Percentiles rank a stretch among this genome's conserved stretches.
Evolutionary conservation across 2,329 filamentous ascomycete genomes (phyloP).

Genomic region (Penicillium sumatraense): DNA sequence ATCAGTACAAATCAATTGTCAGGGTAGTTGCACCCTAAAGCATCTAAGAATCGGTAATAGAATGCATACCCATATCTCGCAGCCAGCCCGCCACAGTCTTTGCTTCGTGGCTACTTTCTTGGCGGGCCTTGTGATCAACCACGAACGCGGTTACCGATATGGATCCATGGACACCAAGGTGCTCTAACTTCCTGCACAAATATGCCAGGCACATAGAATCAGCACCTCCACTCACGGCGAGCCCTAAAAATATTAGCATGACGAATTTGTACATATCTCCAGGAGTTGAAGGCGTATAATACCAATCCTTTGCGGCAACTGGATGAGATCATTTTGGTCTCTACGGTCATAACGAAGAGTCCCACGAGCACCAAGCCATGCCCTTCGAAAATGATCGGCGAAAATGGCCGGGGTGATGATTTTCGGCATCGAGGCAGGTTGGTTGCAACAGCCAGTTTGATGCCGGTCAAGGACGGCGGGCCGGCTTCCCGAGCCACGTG

Average conservation of each 20-base stretch:
- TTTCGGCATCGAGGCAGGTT: constrained; percentile 12
- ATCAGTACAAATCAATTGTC: constrained; percentile 5
- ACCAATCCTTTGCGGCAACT: constrained; percentile 35
- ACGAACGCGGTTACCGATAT: constrained; percentile 59
- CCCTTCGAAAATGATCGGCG: constrained; percentile 31
- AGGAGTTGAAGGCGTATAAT: background rate
- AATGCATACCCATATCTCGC: constrained; percentile 45
- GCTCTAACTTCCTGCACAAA: constrained; percentile 63
- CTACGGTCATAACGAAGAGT: constrained; percentile 13
- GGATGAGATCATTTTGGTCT: constrained; percentile 8
- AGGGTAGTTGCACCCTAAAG: too few relatives aligned
- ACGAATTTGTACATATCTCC: background rate
- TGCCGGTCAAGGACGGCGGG: constrained; percentile 4
- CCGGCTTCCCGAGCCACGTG: background rate
- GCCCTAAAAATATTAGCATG: constrained; percentile 52
- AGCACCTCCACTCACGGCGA: constrained; percentile 89
- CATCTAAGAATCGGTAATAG: background rate
- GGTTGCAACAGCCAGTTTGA: constrained; percentile 1
- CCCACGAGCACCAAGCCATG: constrained; percentile 32
- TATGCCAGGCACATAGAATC: constrained; percentile 96
- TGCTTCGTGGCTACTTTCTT: constrained; percentile 60
- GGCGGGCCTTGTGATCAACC: constrained; percentile 65
- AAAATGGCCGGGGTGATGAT: constrained; percentile 36
- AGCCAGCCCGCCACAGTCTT: constrained; percentile 54
- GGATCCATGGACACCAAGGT: constrained; percentile 21